A percentile compares a stretch with the other conserved stretches of the same genome.
Conservation (phyloP, 2,329 filamentous ascomycete species). For the Verticillium albo-atrum region DNA sequence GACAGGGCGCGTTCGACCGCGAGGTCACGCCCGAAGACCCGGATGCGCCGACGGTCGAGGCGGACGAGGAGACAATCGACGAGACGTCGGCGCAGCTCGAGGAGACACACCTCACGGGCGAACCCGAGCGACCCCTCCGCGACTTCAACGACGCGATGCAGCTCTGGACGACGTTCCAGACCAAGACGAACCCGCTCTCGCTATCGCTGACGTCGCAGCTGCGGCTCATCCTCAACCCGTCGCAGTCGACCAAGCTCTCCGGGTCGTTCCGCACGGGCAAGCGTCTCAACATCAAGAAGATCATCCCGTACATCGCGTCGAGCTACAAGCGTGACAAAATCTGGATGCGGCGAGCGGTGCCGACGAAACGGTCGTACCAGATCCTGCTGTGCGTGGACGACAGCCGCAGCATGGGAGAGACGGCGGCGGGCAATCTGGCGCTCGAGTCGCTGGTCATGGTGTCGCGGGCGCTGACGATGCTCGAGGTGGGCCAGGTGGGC, state of each 20-base stretch:
- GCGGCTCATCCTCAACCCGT: conserved; percentile 90
- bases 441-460: conserved; percentile 94
- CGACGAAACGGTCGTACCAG: conserved; percentile 92
- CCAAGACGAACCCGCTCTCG: conserved; percentile 78
- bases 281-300: conserved; percentile 97
- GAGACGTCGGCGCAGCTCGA: conserved; percentile 61
- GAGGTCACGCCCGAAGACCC: conserved; percentile 37
- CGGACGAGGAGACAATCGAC: conserved; percentile 44
- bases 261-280: conserved; percentile 97
- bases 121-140: conserved; percentile 33
- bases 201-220: conserved; percentile 90
- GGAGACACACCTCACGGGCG: conserved; percentile 62
- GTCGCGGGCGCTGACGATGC: conserved; percentile 79
- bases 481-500: conserved; percentile 91
- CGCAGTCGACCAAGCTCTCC: conserved; percentile 90
- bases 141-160: conserved; percentile 56
- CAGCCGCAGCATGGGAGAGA: conserved; percentile 87
- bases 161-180: conserved; percentile 83
- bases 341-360: conserved; percentile 93
- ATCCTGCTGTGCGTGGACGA: conserved; percentile 97
- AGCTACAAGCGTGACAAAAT: conserved; percentile 99
- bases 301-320: conserved; percentile 98
- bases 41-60: conserved; percentile 30
- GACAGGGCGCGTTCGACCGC: conserved; percentile 53
- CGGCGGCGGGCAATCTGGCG: conserved; percentile 69